Conservation (phyloP, 306 rosid genomes). For the Pyrus communis region DNA sequence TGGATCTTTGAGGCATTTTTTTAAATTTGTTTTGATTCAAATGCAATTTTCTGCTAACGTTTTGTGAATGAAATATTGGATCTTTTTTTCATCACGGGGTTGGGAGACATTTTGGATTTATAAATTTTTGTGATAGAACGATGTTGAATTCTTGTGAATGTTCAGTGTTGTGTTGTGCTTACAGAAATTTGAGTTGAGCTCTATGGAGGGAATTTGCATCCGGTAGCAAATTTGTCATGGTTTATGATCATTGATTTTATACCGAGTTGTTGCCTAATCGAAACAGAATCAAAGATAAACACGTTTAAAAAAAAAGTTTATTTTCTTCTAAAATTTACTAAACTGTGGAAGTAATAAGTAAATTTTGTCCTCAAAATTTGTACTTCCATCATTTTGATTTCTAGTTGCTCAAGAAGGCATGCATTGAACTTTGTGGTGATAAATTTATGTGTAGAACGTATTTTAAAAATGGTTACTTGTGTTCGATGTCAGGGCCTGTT, state of each 20-base stretch:
- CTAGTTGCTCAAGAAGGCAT: background rate
- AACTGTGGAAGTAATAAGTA: background rate
- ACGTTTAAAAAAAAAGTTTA: too few species aligned
- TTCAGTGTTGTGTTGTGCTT: background rate
- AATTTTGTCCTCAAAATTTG: background rate
- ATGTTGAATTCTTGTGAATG: too few species aligned
- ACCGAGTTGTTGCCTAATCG: background rate
- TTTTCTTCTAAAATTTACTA: background rate
- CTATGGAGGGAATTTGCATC: background rate
- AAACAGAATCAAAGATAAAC: background rate
- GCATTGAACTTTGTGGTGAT: background rate
- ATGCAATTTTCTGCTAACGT: background rate
- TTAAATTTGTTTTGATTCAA: background rate
- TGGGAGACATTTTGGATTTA: too few species aligned
- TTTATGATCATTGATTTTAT: background rate
- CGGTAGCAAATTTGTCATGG: background rate
- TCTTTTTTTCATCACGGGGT: too few species aligned
- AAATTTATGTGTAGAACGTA: too few species aligned
- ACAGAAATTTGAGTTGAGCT: background rate
- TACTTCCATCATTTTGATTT: background rate
- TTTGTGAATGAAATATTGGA: too few species aligned
- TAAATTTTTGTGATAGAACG: too few species aligned
- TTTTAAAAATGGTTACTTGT: background rate
- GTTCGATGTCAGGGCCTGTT: constrained; percentile 53
- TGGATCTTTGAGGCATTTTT: background rate